phyloP scores from a whole-genome alignment of 2,329 filamentous ascomycete genomes.

The Aspergillus felis region DNA sequence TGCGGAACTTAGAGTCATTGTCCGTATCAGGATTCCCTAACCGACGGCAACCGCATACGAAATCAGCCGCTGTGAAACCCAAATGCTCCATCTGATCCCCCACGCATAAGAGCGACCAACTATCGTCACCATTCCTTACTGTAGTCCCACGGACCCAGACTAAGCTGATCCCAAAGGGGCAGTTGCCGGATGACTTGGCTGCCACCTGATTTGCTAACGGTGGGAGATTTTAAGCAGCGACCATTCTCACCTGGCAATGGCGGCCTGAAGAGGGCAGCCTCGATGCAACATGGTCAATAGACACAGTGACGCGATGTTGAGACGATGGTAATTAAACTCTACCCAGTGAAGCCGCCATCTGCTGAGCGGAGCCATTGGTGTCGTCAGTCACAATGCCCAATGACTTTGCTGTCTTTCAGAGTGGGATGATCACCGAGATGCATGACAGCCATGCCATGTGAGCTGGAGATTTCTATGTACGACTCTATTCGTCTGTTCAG shows the following conservation, averaged over 20 bases:
- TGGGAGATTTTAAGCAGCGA: conserved; percentile 8
- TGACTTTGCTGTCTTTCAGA: conserved; percentile 5
- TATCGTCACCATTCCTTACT: conserved; percentile 8
- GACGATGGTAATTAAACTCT: conserved; percentile 13
- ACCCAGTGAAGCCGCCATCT: conserved; percentile 6
- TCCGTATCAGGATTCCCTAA: conserved; percentile 28
- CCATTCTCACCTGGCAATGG: conserved; percentile 6
- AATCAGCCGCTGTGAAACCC: conserved; percentile 39
- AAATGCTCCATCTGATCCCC: conserved; percentile 33
- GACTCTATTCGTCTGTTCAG: conserved; percentile 21
- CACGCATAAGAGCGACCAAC: conserved; percentile 22
- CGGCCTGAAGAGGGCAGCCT: conserved; percentile 14
- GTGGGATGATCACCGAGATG: conserved; percentile 8
- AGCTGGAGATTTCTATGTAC: conserved; percentile 20
- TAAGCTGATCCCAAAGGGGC: conserved; percentile 15
- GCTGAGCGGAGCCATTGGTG: neutral
- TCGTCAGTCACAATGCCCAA: conserved; percentile 4
- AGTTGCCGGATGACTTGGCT: conserved; percentile 17
- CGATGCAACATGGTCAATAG: conserved; percentile 17
- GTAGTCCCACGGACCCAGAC: conserved; percentile 19
- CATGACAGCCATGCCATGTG: conserved; percentile 26
- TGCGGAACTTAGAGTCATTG: conserved; percentile 12
- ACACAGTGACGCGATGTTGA: conserved; percentile 1
- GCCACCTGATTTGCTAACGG: conserved; percentile 7
- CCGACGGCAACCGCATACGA: conserved; percentile 30